phyloP scores from a whole-genome alignment of 129 eudicot genomes.

The Artemisia argyi region DNA sequence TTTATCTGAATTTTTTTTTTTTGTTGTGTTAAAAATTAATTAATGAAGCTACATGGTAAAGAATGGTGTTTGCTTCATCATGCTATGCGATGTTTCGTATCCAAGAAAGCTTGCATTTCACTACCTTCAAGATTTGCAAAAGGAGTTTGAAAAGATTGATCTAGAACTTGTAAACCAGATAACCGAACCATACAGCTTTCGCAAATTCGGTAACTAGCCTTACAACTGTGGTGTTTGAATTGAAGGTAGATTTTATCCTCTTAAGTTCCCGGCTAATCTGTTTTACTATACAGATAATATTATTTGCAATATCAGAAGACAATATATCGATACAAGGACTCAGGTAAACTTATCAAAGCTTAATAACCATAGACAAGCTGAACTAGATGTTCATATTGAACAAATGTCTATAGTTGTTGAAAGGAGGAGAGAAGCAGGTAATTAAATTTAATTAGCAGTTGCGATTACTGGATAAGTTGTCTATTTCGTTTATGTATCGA shows the following conservation, averaged over 20 bases:
- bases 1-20: neutral
- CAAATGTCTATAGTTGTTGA: conserved; percentile 41
- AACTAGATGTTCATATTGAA: conserved; percentile 37
- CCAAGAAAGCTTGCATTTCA: conserved; percentile 57
- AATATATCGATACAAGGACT: conserved; percentile 58
- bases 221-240: neutral
- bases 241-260: neutral
- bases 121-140: conserved; percentile 51
- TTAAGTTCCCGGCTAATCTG: neutral
- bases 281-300: conserved; percentile 30
- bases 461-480: neutral
- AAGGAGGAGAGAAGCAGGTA: conserved; percentile 56
- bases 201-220: conserved; percentile 36
- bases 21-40: neutral
- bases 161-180: conserved; percentile 11
- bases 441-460: neutral
- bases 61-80: conserved; percentile 59
- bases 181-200: conserved; percentile 44
- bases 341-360: conserved; percentile 59
- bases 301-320: conserved; percentile 49
- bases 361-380: conserved; percentile 27
- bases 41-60: conserved; percentile 48
- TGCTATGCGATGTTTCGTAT: conserved; percentile 47
- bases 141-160: conserved; percentile 50
- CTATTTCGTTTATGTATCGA: conserved; percentile 1